Evolutionary conservation across 192 early-diverging fungal species (phyloP).

Genomic region (Umbelopsis vinacea): DNA sequence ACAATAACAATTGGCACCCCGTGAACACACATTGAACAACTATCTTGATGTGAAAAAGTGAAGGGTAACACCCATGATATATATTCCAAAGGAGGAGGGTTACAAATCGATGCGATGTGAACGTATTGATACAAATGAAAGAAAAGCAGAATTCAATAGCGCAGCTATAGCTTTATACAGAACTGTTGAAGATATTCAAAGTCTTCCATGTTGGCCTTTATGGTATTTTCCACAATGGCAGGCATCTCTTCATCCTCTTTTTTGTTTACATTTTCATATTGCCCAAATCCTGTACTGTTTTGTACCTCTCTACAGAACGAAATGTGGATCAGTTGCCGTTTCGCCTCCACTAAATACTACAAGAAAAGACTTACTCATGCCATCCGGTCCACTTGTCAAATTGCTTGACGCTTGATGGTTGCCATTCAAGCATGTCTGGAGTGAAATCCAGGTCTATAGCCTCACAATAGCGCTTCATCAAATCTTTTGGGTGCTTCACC

Average conservation of each 20-base stretch:
- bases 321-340: not conserved
- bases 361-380: constrained; percentile 14
- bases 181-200: constrained; percentile 13
- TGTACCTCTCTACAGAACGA: not conserved
- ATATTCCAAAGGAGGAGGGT: too few species aligned
- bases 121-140: too few species aligned
- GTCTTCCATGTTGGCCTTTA: constrained; percentile 12
- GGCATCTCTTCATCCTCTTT: constrained; percentile 6
- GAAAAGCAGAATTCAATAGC: too few species aligned
- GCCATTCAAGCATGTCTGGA: constrained; percentile 10
- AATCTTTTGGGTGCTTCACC: constrained; percentile 10
- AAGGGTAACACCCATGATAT: too few species aligned
- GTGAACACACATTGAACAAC: too few species aligned
- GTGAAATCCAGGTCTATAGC: constrained; percentile 7
- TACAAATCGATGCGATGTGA: too few species aligned
- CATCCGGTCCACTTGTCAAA: constrained; percentile 23
- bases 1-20: too few species aligned
- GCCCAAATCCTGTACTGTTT: constrained; percentile 9
- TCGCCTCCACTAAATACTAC: not conserved
- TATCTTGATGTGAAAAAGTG: too few species aligned
- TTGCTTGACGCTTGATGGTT: constrained; percentile 7
- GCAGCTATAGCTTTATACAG: not conserved
- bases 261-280: not conserved
- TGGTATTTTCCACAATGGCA: not conserved
- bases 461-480: constrained; percentile 12